Evolutionary conservation across 768 basidiomycete species (phyloP), one percentile per base, ranked within the genome.

Genomic region (Mrakia gelida): DNA sequence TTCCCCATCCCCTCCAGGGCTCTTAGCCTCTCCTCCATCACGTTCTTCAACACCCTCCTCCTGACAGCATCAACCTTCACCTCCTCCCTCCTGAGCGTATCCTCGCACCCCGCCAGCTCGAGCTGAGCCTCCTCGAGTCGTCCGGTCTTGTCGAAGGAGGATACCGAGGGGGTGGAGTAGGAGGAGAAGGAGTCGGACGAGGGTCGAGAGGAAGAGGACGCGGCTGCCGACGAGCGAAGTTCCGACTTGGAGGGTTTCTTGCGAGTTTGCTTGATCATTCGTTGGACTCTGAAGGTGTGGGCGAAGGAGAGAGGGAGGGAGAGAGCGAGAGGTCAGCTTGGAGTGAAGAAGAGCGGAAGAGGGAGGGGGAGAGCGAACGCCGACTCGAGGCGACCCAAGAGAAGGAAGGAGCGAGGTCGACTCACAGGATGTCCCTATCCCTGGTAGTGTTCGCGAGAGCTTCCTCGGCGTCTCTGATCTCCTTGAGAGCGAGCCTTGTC

Each of bases 401-500:
- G 49, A 52, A 52, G 49, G 49, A 52, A 16, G 45, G 15, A 16
- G 15, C 5, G 7, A 38, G 32, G 30, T n/a, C 16, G 21, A 38
- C 78, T 71, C 18, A 79, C 78, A 79, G 54, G 75, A 79, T 79
- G 70, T 79, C 78, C 34, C 78, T 68, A 28, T 79, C 78, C 21
- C 78, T 67, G 21, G 75, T 79, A 38, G 75, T 43, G 45, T 75
- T 75, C 11, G 78, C 78, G 28, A 79, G 75, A 0, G 30, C 52
- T 45, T 79, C 78, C 59, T 79, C 78, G 3, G 78, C 78, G n/a
- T 79, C 78, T 26, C 78, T 67, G 54, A 79, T 79, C 62, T 79
- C 78, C 49, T 79, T 79, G 38, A 79, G 70, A 4, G 73, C 78
- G 0, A 75, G 59, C 23, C 78, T 49, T 7, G 78, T 75, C 18